Evolutionary conservation across 2,329 filamentous ascomycete genomes (phyloP), one percentile per base, ranked within the genome.

Genomic region (Harringtonia lauricola): DNA sequence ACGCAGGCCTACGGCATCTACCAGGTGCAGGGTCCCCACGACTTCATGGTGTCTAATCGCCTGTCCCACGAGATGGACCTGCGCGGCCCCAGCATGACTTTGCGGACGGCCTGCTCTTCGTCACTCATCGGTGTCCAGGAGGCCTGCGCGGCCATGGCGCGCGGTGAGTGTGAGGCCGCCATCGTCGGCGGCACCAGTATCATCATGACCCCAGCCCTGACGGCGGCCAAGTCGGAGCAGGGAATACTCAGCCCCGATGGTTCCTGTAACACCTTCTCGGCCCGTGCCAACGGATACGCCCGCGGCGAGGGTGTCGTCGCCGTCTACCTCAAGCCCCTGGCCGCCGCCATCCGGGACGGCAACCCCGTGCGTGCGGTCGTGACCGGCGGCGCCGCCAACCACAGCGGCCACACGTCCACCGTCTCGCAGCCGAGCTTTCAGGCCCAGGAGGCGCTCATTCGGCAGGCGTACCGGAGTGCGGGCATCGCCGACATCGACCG

Each of bases 21-120:
- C 5, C 59, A 66, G 17, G 67, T 60, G 2, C 51, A 77, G n/a
- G 72, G 72, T 1, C 78, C 71, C 42, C 54, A 59, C 15, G 67
- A 73, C 1, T 80, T 79, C 54, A 65, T 42, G n/a, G 4, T 61
- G 5, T 47, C 59, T n/a, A 64, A 63, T 34, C 51, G 61, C 1
- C 42, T 58, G 1, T 57, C 54, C 2, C 59, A 63, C 28, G 59
- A 61, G 29, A 57, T 57, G 17, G 53, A 59, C 33, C 44, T 64
- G 3, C 55, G 43, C 2, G 41, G 41, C 8, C 41, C 41, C 6
- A 61, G 59, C 35, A 52, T 59, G 50, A 57, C 55, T 0, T 52
- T 66, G 8, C 57, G 60, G n/a, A 68, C 66, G 1, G 66, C 59
- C 2, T 65, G 65, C 39, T 66, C 64, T 0, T 59, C 63, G 3